phyloP scores from a whole-genome alignment of 495 filamentous ascomycete species.

The Extremus antarcticus region DNA sequence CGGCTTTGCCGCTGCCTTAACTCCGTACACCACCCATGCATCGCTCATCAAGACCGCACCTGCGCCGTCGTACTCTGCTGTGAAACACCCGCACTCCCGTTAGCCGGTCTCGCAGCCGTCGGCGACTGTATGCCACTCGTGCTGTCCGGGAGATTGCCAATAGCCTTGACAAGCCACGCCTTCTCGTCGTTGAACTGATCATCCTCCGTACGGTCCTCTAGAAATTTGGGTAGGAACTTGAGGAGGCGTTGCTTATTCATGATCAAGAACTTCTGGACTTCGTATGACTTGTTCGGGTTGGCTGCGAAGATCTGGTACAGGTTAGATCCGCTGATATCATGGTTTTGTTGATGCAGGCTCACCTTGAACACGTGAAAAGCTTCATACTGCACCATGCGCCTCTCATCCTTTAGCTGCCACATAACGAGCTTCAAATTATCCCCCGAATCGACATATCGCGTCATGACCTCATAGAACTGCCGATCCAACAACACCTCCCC shows the following conservation, averaged over 20 bases:
- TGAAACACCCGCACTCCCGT: neutral
- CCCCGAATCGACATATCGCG: slow-evolving; percentile 83
- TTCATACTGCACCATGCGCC: slow-evolving; percentile 98
- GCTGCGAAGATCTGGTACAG: slow-evolving; percentile 75
- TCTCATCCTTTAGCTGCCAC: slow-evolving; percentile 87
- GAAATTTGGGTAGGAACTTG: slow-evolving; percentile 77
- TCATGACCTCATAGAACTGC: slow-evolving; percentile 97
- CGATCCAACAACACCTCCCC: slow-evolving; percentile 91
- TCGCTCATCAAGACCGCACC: slow-evolving; percentile 9
- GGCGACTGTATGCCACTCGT: slow-evolving; percentile 11
- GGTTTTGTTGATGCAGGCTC: slow-evolving; percentile 12
- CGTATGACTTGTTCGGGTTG: slow-evolving; percentile 88
- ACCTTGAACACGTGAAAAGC: slow-evolving; percentile 99
- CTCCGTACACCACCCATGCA: neutral
- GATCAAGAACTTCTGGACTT: slow-evolving; percentile 86
- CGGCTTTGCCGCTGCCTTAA: too few species aligned
- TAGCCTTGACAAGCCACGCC: slow-evolving; percentile 90
- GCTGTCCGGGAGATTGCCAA: slow-evolving; percentile 31
- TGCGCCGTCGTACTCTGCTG: slow-evolving; percentile 7
- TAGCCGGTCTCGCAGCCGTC: neutral
- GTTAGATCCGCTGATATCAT: neutral
- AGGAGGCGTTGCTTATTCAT: slow-evolving; percentile 89
- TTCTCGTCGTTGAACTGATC: slow-evolving; percentile 98
- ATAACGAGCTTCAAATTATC: slow-evolving; percentile 96
- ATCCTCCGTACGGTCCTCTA: slow-evolving; percentile 92